Evolutionary conservation across 2,329 filamentous ascomycete species (phyloP).

Genomic region (Aspergillus sp.): DNA sequence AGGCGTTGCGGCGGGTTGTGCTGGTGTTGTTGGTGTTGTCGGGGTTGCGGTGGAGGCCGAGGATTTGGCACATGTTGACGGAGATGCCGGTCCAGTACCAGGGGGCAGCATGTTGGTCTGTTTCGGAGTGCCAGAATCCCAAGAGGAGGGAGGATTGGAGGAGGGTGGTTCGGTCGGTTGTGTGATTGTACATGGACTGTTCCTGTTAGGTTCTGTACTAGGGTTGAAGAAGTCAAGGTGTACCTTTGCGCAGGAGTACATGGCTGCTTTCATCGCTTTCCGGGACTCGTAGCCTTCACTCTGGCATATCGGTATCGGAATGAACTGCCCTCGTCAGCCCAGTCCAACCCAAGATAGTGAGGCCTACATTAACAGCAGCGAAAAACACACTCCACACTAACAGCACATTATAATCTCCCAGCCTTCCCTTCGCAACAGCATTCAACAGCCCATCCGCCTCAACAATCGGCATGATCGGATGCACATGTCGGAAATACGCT

Average conservation of each 20-base stretch:
- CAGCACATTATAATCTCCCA: conserved; percentile 27
- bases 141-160: conserved; percentile 40
- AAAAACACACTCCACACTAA: conserved; percentile 38
- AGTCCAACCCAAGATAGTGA: neutral
- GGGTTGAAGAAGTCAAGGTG: conserved; percentile 12
- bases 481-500: conserved; percentile 33
- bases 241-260: conserved; percentile 34
- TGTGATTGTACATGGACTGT: conserved; percentile 22
- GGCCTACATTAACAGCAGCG: conserved; percentile 26
- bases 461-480: conserved; percentile 33
- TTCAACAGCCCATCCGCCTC: conserved; percentile 25
- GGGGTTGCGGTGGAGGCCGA: conserved; percentile 36
- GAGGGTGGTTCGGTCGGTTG: conserved; percentile 35
- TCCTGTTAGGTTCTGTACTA: neutral
- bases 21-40: conserved; percentile 11
- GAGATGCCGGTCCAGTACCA: conserved; percentile 45
- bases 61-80: conserved; percentile 37
- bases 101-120: conserved; percentile 36
- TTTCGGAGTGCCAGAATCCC: conserved; percentile 38
- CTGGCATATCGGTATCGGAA: no score
- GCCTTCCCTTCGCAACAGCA: conserved; percentile 19
- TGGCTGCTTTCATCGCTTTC: conserved; percentile 31
- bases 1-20: conserved; percentile 8
- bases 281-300: conserved; percentile 24
- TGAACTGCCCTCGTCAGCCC: no score